A percentile compares a stretch with the other conserved stretches of the same genome.
Conservation (phyloP, 345 rosid species). For the Cardamine chenopodiifolia region DNA sequence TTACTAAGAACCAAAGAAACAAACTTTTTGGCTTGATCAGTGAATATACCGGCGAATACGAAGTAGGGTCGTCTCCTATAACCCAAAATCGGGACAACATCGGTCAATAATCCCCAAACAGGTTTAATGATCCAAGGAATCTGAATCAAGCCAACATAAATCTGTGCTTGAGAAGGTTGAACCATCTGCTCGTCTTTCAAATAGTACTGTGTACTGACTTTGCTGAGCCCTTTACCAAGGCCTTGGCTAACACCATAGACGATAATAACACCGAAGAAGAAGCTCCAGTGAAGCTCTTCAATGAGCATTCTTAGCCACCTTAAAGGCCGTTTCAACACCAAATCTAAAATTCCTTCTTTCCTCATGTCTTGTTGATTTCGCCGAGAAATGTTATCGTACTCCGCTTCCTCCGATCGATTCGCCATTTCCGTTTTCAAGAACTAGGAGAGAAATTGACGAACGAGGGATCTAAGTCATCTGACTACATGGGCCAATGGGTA, state of each 20-base stretch:
- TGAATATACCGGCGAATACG: constrained; percentile 55
- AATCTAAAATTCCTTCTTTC: constrained; percentile 34
- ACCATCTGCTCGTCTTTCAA: constrained; percentile 73
- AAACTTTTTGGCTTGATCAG: neutral
- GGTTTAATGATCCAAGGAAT: constrained; percentile 78
- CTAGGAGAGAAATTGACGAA: neutral
- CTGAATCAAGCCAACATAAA: constrained; percentile 54
- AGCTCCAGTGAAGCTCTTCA: constrained; percentile 68
- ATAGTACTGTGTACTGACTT: constrained; percentile 65
- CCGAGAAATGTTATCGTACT: neutral
- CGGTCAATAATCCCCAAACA: constrained; percentile 72
- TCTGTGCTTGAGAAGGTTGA: constrained; percentile 66
- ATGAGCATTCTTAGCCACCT: constrained; percentile 58
- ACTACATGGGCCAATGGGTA: neutral
- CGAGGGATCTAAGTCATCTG: neutral
- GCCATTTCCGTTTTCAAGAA: constrained; percentile 6
- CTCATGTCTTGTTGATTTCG: constrained; percentile 5
- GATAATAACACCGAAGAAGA: constrained; percentile 62
- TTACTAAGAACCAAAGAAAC: constrained; percentile 14
- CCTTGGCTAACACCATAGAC: constrained; percentile 75
- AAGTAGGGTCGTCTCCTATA: constrained; percentile 69
- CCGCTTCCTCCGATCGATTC: constrained; percentile 31
- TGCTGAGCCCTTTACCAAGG: constrained; percentile 54
- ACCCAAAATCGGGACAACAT: constrained; percentile 59
- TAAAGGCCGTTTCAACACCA: constrained; percentile 42